Evolutionary conservation across 306 rosid species (phyloP), one percentile per base, ranked within the genome.

Genomic region (Spatholobus suberectus): DNA sequence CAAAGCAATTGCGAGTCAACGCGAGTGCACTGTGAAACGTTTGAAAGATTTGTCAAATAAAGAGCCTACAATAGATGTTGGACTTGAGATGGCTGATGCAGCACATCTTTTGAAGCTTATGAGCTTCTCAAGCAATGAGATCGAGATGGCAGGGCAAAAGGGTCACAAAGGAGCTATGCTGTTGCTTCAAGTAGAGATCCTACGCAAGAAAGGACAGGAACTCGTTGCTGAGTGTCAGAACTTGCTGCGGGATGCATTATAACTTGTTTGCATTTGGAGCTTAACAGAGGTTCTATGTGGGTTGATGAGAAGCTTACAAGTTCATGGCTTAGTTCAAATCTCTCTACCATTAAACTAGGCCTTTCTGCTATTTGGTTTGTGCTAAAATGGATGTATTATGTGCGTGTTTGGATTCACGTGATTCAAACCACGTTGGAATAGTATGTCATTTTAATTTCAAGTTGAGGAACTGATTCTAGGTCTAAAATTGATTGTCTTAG

Each of bases 181-280:
- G 81, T 75, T 82, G 81, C 27, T 82, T 75, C 81, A 82, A 55
- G 85, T 81, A 20, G 85, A 82, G 77, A 66, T 82, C 41, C 81
- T 82, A 26, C 32, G 21, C 11, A 75, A 66, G 54, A 67, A 67
- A 27, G 85, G 81, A 18, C 61, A 24, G 4, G 40, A 67, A 40
- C 81, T 75, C 17, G 26, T 75, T 40, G 34, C 71, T 2, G 81
- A 82, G 38, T 24, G 71, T 81, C 82, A 82, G 58, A 57, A 68
- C 23, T 26, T 41, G 43, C 24, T 76, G n/a, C 12, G 18, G 15
- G 7, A 59, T 59, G 27, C 80, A 4, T 41, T 40, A n/a, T 76
- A 59, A 76, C 38, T 75, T 10, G 59, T 27, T 8, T 3, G 47
- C 20, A 29, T 52, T 21, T 74, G 12, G 37, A 37, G 8, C 8